Percentiles rank a stretch among this genome's conserved stretches.
These are phyloP conservation scores for Pichia sp. DNA, from an alignment of 1,139 yeast genomes.

Conservation along the genomic window DNA sequence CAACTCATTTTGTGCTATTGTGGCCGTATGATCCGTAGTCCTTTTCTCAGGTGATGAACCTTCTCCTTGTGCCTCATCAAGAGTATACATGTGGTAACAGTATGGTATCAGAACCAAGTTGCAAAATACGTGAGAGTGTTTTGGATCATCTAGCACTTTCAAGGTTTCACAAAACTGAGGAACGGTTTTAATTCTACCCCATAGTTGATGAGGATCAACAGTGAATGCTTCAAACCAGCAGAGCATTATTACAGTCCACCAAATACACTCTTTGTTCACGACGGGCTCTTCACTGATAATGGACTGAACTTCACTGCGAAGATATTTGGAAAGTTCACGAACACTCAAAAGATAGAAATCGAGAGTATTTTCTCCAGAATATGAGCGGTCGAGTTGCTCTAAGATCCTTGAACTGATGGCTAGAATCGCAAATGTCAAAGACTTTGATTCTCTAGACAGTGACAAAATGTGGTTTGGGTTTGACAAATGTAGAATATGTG, in stretches of 20 bases:
- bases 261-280: slow-evolving; percentile 5
- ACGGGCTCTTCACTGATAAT: slow-evolving; percentile 2
- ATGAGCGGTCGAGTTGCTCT: slow-evolving; percentile 17
- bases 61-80: not conserved
- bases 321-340: slow-evolving; percentile 18
- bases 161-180: slow-evolving; percentile 29
- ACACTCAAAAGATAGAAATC: slow-evolving; percentile 23
- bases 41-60: not conserved
- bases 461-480: slow-evolving; percentile 11
- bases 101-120: slow-evolving; percentile 6
- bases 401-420: slow-evolving; percentile 25
- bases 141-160: slow-evolving; percentile 10
- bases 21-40: not conserved
- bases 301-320: slow-evolving; percentile 8
- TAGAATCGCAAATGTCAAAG: slow-evolving; percentile 24
- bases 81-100: slow-evolving; percentile 2
- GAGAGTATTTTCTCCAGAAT: slow-evolving; percentile 23
- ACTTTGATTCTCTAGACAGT: slow-evolving; percentile 20
- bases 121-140: slow-evolving; percentile 2
- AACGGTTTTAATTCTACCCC: slow-evolving; percentile 34
- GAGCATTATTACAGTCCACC: slow-evolving; percentile 20
- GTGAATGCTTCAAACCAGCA: slow-evolving; percentile 23
- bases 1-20: not conserved
- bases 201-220: slow-evolving; percentile 25
- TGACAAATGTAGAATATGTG: slow-evolving; percentile 8